A percentile compares a stretch with the other conserved stretches of the same genome.
These are phyloP conservation scores for Penicillium turbatum DNA, from an alignment of 495 filamentous ascomycete genomes.

Conservation along the genomic window DNA sequence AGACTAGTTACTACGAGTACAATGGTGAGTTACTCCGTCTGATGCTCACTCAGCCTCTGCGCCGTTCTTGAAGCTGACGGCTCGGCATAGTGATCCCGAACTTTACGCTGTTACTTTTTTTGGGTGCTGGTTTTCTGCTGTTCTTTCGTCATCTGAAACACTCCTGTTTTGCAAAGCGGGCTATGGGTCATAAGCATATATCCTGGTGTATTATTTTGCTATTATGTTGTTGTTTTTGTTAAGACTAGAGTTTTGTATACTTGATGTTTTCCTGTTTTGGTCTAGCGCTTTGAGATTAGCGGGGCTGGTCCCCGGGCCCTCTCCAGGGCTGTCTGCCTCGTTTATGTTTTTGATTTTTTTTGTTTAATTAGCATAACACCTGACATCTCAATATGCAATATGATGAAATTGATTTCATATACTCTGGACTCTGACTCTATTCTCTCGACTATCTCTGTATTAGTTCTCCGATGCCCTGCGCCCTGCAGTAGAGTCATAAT, in stretches of 20 bases:
- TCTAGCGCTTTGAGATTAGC: not conserved
- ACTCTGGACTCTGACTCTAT: not conserved
- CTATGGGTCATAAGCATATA: slow-evolving; percentile 8
- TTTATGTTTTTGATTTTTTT: not conserved
- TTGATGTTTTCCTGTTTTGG: slow-evolving; percentile 6
- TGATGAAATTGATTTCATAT: not conserved
- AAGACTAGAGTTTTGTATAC: slow-evolving; percentile 8
- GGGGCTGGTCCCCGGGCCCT: not conserved
- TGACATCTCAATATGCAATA: not conserved
- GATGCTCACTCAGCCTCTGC: slow-evolving; percentile 4
- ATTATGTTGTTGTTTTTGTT: not conserved
- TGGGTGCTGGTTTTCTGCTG: not conserved
- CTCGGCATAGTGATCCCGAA: not conserved
- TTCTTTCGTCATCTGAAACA: not conserved
- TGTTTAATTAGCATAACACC: not conserved
- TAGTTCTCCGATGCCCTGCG: slow-evolving; percentile 5
- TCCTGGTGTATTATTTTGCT: slow-evolving; percentile 6
- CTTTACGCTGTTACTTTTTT: slow-evolving; percentile 1
- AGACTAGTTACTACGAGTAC: not conserved
- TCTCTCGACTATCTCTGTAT: not conserved
- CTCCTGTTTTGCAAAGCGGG: not conserved
- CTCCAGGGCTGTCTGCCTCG: slow-evolving; percentile 1
- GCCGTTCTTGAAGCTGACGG: slow-evolving; percentile 5
- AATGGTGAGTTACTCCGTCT: slow-evolving; percentile 1
- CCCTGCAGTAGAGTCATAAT: slow-evolving; percentile 12